Evolutionary conservation across 768 basidiomycete genomes (phyloP).

Genomic region (Rhodotorula kratochvilovae): DNA sequence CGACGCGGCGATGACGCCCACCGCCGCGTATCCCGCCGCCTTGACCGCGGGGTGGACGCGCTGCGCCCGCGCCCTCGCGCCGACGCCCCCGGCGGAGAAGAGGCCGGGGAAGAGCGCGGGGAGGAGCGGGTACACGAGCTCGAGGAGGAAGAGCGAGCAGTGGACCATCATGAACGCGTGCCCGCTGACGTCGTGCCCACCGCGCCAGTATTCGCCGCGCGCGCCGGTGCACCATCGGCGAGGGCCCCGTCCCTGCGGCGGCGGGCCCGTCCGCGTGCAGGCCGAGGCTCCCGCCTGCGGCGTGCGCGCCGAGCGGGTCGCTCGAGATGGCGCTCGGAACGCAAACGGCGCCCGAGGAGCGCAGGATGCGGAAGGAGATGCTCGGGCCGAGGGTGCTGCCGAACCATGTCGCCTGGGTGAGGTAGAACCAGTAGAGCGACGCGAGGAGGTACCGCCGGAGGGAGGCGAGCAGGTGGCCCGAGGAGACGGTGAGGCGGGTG

Average conservation of each 20-base stretch:
- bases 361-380: slow-evolving; percentile 62
- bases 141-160: slow-evolving; percentile 66
- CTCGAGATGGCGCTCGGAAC: slow-evolving; percentile 46
- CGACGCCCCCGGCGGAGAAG: background rate
- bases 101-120: slow-evolving; percentile 22
- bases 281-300: background rate
- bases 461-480: slow-evolving; percentile 10
- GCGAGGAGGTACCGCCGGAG: slow-evolving; percentile 48
- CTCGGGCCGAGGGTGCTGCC: slow-evolving; percentile 56
- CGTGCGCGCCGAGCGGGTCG: slow-evolving; percentile 1
- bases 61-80: background rate
- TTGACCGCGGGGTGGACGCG: background rate
- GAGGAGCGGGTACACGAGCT: slow-evolving; percentile 29
- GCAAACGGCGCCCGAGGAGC: slow-evolving; percentile 71
- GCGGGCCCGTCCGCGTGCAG: slow-evolving; percentile 2
- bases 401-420: slow-evolving; percentile 69
- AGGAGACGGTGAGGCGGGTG: slow-evolving; percentile 2
- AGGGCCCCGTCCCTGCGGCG: background rate
- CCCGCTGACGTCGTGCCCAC: slow-evolving; percentile 88
- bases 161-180: slow-evolving; percentile 86
- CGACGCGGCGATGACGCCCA: slow-evolving; percentile 60
- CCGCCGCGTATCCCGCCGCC: slow-evolving; percentile 45
- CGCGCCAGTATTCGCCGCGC: slow-evolving; percentile 54
- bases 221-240: slow-evolving; percentile 11
- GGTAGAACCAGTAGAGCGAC: slow-evolving; percentile 65